A percentile compares a stretch with the other conserved stretches of the same genome.
These are phyloP conservation scores for Chaetomium olivaceum DNA, from an alignment of 2,329 filamentous ascomycete genomes.

Conservation along the genomic window DNA sequence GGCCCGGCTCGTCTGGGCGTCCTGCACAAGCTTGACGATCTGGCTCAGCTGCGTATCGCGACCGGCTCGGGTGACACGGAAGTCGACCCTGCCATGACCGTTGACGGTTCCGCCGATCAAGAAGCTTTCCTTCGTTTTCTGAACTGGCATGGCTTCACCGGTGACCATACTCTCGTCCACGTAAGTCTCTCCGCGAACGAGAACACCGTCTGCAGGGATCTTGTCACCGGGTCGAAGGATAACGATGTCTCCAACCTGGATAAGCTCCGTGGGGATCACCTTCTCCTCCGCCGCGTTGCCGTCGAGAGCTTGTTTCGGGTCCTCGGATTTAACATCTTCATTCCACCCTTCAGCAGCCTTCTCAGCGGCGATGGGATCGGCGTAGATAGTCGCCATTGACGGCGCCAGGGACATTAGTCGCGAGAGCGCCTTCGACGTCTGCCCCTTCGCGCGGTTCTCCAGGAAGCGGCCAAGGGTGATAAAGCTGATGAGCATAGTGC, in stretches of 20 bases:
- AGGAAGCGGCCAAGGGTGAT: constrained; percentile 87
- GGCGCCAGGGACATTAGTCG: constrained; percentile 93
- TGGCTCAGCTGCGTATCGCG: constrained; percentile 96
- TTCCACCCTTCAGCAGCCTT: constrained; percentile 85
- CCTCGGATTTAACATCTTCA: constrained; percentile 42
- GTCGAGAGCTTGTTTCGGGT: constrained; percentile 50
- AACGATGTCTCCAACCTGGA: constrained; percentile 91
- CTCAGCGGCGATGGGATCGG: constrained; percentile 88
- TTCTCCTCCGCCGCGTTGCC: constrained; percentile 75
- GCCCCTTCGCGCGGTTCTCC: constrained; percentile 92
- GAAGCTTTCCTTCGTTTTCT: constrained; percentile 76
- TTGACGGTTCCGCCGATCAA: constrained; percentile 96
- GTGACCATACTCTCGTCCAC: constrained; percentile 99
- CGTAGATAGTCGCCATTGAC: constrained; percentile 95
- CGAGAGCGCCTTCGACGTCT: constrained; percentile 92
- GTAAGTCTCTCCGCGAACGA: constrained; percentile 88
- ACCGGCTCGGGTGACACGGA: constrained; percentile 87
- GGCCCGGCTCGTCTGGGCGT: constrained; percentile 90
- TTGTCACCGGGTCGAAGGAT: constrained; percentile 94
- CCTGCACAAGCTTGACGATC: constrained; percentile 97
- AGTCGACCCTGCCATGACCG: constrained; percentile 85
- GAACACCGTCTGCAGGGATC: constrained; percentile 85
- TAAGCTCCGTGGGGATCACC: constrained; percentile 87
- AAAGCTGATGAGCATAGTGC: constrained; percentile 97
- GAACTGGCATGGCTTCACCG: constrained; percentile 91